phyloP scores from a whole-genome alignment of 345 rosid species.

The Pistacia vera region DNA sequence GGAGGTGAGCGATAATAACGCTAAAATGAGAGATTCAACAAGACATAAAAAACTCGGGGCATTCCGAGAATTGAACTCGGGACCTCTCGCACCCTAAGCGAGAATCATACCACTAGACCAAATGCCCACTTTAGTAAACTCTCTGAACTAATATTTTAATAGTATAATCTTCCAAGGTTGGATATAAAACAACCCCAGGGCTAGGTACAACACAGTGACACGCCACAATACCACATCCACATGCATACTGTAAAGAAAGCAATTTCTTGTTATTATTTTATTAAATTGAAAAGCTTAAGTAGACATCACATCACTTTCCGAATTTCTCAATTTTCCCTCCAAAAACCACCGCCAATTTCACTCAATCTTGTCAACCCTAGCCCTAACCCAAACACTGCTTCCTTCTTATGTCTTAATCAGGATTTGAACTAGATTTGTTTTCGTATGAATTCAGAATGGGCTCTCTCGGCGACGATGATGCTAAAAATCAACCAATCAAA shows the following conservation, averaged over 20 bases:
- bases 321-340: slow-evolving; percentile 43
- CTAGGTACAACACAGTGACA: no score
- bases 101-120: slow-evolving; percentile 92
- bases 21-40: no score
- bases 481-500: slow-evolving; percentile 2
- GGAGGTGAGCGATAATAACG: no score
- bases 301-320: not conserved
- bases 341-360: slow-evolving; percentile 13
- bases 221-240: no score
- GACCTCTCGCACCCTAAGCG: slow-evolving; percentile 95
- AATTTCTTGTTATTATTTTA: no score
- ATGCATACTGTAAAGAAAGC: no score
- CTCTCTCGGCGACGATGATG: slow-evolving; percentile 18
- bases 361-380: not conserved
- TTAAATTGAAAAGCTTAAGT: not conserved
- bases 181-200: no score
- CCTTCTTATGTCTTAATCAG: not conserved
- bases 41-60: slow-evolving; percentile 20
- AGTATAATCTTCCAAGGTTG: no score
- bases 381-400: not conserved
- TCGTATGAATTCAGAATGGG: slow-evolving; percentile 27
- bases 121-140: slow-evolving; percentile 43
- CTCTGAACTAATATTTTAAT: no score
- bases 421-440: not conserved
- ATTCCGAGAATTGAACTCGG: slow-evolving; percentile 93